Percentiles rank a stretch among this genome's conserved stretches.
Evolutionary conservation across 1,139 yeast species (phyloP).

Genomic region (Zygotorulaspora mrakii): DNA sequence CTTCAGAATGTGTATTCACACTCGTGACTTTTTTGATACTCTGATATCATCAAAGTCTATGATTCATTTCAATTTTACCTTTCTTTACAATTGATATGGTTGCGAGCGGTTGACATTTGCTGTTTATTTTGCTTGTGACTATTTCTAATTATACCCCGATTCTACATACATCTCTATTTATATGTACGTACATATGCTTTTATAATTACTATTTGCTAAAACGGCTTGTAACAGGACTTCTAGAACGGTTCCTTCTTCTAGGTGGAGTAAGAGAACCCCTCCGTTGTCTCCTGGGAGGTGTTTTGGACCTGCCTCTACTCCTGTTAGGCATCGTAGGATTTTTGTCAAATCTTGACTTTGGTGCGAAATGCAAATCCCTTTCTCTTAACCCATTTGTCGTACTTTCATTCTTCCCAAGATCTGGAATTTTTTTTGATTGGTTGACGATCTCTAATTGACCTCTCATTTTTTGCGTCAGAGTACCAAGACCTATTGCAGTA

Average conservation of each 20-base stretch:
- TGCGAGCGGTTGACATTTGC: neutral
- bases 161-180: neutral
- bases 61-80: conserved; percentile 1
- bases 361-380: too few relatives aligned
- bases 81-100: conserved; percentile 1
- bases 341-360: too few relatives aligned
- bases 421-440: neutral
- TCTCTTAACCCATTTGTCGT: too few relatives aligned
- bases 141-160: too few relatives aligned
- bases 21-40: conserved; percentile 3
- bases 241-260: conserved; percentile 13
- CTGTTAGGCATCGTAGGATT: too few relatives aligned
- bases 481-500: conserved; percentile 89
- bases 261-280: conserved; percentile 21
- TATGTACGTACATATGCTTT: too few relatives aligned
- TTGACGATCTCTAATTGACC: conserved; percentile 39
- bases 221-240: conserved; percentile 11
- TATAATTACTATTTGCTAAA: neutral
- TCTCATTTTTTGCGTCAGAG: conserved; percentile 80
- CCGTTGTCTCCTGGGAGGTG: conserved; percentile 26
- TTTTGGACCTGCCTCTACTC: conserved; percentile 16
- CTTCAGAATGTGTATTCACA: conserved; percentile 4
- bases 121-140: neutral
- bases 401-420: neutral
- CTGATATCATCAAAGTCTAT: neutral